Base-by-base conservation (phyloP, 192 early-diverging fungal species). In the Kickxella alabastrina region DNA sequence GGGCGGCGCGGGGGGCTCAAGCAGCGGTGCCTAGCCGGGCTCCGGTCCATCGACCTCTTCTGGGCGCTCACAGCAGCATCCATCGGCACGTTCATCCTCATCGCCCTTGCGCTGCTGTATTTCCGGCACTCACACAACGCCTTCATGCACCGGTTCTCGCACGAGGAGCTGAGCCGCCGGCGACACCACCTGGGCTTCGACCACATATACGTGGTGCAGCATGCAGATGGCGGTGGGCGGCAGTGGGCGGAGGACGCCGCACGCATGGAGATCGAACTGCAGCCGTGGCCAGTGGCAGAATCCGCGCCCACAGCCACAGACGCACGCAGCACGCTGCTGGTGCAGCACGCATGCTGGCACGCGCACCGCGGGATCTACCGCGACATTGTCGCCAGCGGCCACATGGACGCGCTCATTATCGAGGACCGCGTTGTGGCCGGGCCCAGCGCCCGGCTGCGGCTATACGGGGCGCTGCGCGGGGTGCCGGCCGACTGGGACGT, bases 321-420 rank as follows among this genome's bases (percentile, higher is more conserved):
- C 21, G 64, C 71, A 1, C 44, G 24, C 35, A 35, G 43, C 48
- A 43, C 61, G 0, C 51, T 39, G 52, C 21, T 75, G 55, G 54
- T 63, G 26, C 73, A 76, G 66, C 65, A 62, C 54, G 66, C 61
- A 54, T 76, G 73, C 62, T 76, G 73, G 73, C 61, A 62, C 17
- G 61, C 73, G 19, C 73, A 76, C 28, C 46, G 56, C 46, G 41
- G 54, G 15, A 57, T 76, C 17, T 69, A 65, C 48, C 60, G 62
- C 13, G 73, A 76, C 28, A 62, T 76, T 12, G 45, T 56, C 2
- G 53, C 48, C 12, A 52, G 57, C 39, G 73, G 61, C 8, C 38
- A 56, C 24, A 57, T 62, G 66, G 67, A 68, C 21, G 74, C 74
- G 42, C 53, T 76, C 34, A 59, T 76, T 17, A 42, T 76, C 27